Evolutionary conservation across 805 yeast genomes (phyloP), one percentile per base, ranked within the genome.

Genomic region (Candida patagonica): DNA sequence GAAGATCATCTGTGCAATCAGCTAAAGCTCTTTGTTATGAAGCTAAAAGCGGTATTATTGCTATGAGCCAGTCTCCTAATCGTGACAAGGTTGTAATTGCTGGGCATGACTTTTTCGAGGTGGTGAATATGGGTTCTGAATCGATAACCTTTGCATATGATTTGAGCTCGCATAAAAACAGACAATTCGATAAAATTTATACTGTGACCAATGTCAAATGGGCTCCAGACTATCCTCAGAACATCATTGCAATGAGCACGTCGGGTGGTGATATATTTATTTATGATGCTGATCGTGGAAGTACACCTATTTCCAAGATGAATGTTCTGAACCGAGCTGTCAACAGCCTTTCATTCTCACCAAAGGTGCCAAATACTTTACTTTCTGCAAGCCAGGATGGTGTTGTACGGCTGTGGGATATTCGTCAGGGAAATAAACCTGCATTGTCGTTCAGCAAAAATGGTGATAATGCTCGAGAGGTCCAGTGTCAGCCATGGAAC

Each of bases 301-400:
- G 29, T 19, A 17, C 22, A 22, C 23, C 23, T 19, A 30, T 3
- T 15, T 25, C 16, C 16, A 46, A 47, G 38, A 34, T 57, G 34
- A 24, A 43, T 16, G 61, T 72, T 44, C 71, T 70, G 9, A 52
- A 61, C 38, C 68, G 79, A 0, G 70, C 70, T 39, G 68, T 78
- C 10, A 57, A 75, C 42, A 62, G 76, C 16, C 70, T 81, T 33
- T 70, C 76, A 41, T 81, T 87, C 78, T 78, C 76, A 45, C 85
- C 88, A 0, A 62, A 63, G n/a, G 64, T 72, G 41, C 60, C 75
- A 0, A 61, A 77, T 45, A 45, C 78, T 4, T 61, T 88, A 2
- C 77, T 83, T 0, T 70, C 86, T 2, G 95, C 94, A 1, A 80
- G 84, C 21, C 71, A 70, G 26, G 85, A 80, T 47, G 95, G 96